Evolutionary conservation across 116 monocot species (phyloP).

Genomic region (Phalaenopsis hybrid): DNA sequence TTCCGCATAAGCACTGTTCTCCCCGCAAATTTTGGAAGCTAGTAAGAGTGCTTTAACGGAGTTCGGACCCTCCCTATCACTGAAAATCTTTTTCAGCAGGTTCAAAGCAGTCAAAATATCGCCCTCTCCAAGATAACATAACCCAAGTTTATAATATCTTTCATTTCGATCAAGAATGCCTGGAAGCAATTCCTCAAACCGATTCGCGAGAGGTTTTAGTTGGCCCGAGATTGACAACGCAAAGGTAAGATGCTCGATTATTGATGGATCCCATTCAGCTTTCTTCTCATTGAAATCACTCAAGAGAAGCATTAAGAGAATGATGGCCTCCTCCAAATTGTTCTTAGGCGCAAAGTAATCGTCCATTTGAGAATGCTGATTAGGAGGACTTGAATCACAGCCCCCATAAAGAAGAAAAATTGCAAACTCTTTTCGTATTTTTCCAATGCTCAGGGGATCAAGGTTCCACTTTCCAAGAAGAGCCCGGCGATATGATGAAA

Average conservation of each 20-base stretch:
- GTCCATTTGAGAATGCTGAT: constrained; percentile 58
- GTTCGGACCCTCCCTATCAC: constrained; percentile 50
- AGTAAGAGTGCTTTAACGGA: constrained; percentile 56
- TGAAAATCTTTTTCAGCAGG: constrained; percentile 60
- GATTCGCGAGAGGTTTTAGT: constrained; percentile 44
- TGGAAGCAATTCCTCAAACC: constrained; percentile 66
- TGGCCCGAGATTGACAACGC: constrained; percentile 76
- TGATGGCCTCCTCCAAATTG: constrained; percentile 88
- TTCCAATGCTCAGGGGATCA: constrained; percentile 32
- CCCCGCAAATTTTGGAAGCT: constrained; percentile 80
- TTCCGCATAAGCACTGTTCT: constrained; percentile 35
- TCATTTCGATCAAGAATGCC: constrained; percentile 61
- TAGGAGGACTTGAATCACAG: constrained; percentile 63
- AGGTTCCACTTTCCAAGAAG: constrained; percentile 73
- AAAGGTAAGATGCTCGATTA: constrained; percentile 74
- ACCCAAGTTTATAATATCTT: constrained; percentile 61
- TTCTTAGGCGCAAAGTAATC: constrained; percentile 68
- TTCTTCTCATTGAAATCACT: constrained; percentile 52
- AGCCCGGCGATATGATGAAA: constrained; percentile 62
- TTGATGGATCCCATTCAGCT: constrained; percentile 65
- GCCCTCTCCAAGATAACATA: constrained; percentile 74
- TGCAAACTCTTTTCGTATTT: constrained; percentile 90
- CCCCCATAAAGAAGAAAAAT: constrained; percentile 83
- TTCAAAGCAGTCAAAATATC: constrained; percentile 61
- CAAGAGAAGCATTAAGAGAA: constrained; percentile 80